A percentile compares a stretch with the other conserved stretches of the same genome.
Evolutionary conservation across 371 early-diverging fungal genomes (phyloP).

Genomic region (Circinella minor): DNA sequence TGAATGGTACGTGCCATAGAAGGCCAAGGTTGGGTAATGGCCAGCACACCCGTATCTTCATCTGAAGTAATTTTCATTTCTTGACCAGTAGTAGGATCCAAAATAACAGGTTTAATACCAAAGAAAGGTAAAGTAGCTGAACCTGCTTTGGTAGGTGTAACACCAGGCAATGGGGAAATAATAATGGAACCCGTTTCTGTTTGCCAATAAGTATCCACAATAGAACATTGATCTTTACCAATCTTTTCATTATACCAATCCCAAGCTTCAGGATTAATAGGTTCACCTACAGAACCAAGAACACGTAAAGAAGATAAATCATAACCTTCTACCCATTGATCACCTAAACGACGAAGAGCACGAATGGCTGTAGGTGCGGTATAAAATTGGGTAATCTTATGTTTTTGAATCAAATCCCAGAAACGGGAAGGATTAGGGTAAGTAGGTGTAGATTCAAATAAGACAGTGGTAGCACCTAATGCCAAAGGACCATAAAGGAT

Average conservation of each 20-base stretch:
- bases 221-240: slow-evolving; percentile 81
- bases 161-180: slow-evolving; percentile 90
- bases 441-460: slow-evolving; percentile 92
- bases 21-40: slow-evolving; percentile 90
- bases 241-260: slow-evolving; percentile 94
- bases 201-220: slow-evolving; percentile 98
- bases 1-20: slow-evolving; percentile 93
- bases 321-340: slow-evolving; percentile 76
- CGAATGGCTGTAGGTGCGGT: slow-evolving; percentile 99
- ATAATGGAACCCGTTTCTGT: slow-evolving; percentile 98
- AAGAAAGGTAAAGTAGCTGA: slow-evolving; percentile 97
- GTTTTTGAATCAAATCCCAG: slow-evolving; percentile 86
- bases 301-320: slow-evolving; percentile 84
- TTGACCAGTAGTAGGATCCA: slow-evolving; percentile 84
- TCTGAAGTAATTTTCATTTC: slow-evolving; percentile 61
- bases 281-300: slow-evolving; percentile 98
- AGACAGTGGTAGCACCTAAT: slow-evolving; percentile 89
- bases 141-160: slow-evolving; percentile 90
- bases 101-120: slow-evolving; percentile 88
- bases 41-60: slow-evolving; percentile 89
- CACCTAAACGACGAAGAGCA: slow-evolving; percentile 86
- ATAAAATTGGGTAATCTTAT: slow-evolving; percentile 96
- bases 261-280: slow-evolving; percentile 99
- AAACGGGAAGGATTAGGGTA: slow-evolving; percentile 84
- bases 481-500: slow-evolving; percentile 95